Evolutionary conservation across 345 rosid genomes (phyloP).

Genomic region (Eucalyptus guilfoylei): DNA sequence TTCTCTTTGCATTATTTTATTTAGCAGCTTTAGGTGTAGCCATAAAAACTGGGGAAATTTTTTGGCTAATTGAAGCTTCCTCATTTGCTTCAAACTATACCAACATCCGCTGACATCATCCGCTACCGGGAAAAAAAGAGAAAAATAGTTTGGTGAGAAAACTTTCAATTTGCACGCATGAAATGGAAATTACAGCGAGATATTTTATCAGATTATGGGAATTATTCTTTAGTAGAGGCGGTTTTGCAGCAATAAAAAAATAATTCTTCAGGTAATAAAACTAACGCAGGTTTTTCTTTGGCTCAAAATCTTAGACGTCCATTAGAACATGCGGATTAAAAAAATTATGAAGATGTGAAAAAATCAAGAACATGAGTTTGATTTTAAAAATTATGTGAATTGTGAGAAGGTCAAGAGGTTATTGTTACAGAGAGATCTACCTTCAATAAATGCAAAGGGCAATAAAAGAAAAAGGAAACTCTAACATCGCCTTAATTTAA

Average conservation of each 20-base stretch:
- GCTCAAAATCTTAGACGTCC: background rate
- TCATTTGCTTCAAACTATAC: background rate
- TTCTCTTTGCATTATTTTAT: background rate
- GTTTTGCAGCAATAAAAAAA: background rate
- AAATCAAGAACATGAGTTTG: background rate
- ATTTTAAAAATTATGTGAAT: background rate
- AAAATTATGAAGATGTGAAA: background rate
- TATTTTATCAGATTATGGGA: too few relatives aligned
- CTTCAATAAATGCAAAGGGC: background rate
- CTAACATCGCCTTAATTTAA: background rate
- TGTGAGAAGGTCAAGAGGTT: background rate
- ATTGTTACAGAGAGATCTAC: background rate
- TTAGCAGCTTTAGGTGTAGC: background rate
- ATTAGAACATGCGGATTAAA: background rate
- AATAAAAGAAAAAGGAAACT: background rate
- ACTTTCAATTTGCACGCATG: background rate
- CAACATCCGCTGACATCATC: background rate
- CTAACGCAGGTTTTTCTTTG: background rate
- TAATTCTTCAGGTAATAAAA: too few relatives aligned
- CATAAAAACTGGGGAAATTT: background rate
- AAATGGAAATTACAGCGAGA: too few relatives aligned
- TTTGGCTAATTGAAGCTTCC: background rate
- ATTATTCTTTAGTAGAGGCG: background rate
- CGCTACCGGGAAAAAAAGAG: background rate
- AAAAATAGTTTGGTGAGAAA: background rate